Base-by-base conservation (phyloP, 129 eudicot species). In the Chrysanthemum seticuspe region DNA sequence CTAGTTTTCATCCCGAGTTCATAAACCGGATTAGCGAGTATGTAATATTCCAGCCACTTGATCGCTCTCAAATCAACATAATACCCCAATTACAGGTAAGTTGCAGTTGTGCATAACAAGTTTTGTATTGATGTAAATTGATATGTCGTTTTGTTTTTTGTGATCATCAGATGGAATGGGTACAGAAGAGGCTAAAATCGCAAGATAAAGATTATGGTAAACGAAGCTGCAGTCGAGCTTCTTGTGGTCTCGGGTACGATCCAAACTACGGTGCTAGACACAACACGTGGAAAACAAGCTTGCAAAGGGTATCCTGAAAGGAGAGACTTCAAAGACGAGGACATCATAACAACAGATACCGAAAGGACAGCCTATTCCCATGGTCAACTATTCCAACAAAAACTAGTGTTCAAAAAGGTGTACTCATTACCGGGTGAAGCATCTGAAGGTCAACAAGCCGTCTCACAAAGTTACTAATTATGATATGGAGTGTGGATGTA, bases 1-100 rank as follows among this genome's bases (percentile, higher is more conserved):
- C 94, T 10, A 64, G 86, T 14, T 95, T 95, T 75, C 89, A 91
- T 25, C 99, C 97, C 0, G 99, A 95, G 89, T 95, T 95, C 83
- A 95, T 95, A 97, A 95, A 95, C 62, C 96, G 99, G n/a, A 91
- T 95, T 5, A 97, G 90, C 63, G 97, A 95, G 77, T 95, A 95
- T 79, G 88, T 95, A 13, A 96, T 19, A 19, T 19, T 95, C 94
- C 96, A 91, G 73, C 97, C 97, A 40, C 97, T 95, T n/a, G 95
- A 88, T 29, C 90, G 99, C n/a, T 89, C 88, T 6, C 97, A 95
- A 62, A 95, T 95, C 70, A 84, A 80, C 76, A 80, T 86, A 18
- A 95, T 95, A 15, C 96, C 88, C 50, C 81, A 77, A 50, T 83
- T 90, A 85, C 99, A 95, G 69, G 21, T 19, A 19, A 36, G 68